These are phyloP conservation scores for Pochonia chlamydosporia DNA, from an alignment of 2,329 filamentous ascomycete genomes.

Conservation along the genomic window DNA sequence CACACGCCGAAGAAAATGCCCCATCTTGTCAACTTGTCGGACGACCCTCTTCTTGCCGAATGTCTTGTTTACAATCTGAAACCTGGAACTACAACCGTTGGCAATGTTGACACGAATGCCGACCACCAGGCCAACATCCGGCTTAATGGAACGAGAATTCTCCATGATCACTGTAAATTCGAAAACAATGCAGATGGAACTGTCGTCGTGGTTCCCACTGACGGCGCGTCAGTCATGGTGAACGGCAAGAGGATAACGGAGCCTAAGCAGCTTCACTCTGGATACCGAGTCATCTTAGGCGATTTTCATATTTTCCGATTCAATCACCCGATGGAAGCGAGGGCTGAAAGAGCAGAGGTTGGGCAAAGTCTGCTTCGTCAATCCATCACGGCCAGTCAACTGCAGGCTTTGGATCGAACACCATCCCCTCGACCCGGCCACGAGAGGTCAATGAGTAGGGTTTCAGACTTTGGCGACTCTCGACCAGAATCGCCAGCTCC, in stretches of 20 bases:
- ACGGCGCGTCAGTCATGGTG: conserved; percentile 96
- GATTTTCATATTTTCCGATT: conserved; percentile 99
- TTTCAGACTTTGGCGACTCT: conserved; percentile 73
- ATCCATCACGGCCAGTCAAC: conserved; percentile 60
- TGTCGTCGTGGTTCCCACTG: conserved; percentile 83
- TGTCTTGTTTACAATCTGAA: conserved; percentile 98
- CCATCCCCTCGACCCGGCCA: conserved; percentile 54
- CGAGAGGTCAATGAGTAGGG: conserved; percentile 73
- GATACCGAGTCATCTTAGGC: conserved; percentile 89
- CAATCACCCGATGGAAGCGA: conserved; percentile 94
- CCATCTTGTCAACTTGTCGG: conserved; percentile 95
- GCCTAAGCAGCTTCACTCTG: conserved; percentile 79
- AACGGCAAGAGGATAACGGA: conserved; percentile 88
- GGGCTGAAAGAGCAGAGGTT: conserved; percentile 80
- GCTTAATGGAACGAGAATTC: conserved; percentile 86
- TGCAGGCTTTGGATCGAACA: conserved; percentile 50
- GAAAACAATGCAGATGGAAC: conserved; percentile 82
- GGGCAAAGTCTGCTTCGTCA: conserved; percentile 79
- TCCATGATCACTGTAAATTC: conserved; percentile 88
- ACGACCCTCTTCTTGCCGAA: conserved; percentile 87
- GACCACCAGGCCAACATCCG: conserved; percentile 78
- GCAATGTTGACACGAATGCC: conserved; percentile 81
- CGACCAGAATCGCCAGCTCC: conserved; percentile 76
- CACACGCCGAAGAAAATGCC: conserved; percentile 99
- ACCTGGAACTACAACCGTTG: conserved; percentile 87